phyloP scores from a whole-genome alignment of 148 eudicot species.

The Suaeda aralocaspica region DNA sequence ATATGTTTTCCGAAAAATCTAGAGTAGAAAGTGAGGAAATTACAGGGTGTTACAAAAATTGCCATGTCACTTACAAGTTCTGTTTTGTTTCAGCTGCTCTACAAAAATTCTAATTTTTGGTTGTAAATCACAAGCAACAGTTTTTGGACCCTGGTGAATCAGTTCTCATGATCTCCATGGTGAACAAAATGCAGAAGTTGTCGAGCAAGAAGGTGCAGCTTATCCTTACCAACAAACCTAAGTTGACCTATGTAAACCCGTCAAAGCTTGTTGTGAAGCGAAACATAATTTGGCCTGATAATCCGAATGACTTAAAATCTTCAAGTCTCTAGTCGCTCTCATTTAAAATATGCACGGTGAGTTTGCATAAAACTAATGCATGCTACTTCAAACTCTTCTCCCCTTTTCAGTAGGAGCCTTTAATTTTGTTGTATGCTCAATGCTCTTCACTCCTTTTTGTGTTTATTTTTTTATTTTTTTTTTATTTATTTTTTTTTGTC shows the following conservation, averaged over 20 bases:
- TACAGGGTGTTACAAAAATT: neutral
- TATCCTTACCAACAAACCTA: conserved; percentile 92
- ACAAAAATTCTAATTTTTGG: conserved; percentile 2
- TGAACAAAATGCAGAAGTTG: conserved; percentile 82
- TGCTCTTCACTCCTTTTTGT: too few species aligned
- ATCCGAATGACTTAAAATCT: conserved; percentile 75
- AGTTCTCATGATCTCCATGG: conserved; percentile 96
- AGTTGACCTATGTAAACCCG: conserved; percentile 85
- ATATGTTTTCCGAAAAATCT: too few species aligned
- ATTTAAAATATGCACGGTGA: conserved; percentile 84
- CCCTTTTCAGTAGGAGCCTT: neutral
- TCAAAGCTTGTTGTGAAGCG: conserved; percentile 79
- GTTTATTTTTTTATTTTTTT: too few species aligned
- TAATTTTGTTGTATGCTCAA: neutral
- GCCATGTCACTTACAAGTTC: too few species aligned
- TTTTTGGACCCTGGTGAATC: conserved; percentile 91
- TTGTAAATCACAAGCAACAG: conserved; percentile 68
- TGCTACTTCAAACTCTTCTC: neutral
- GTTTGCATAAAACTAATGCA: conserved; percentile 18
- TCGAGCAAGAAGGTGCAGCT: conserved; percentile 98
- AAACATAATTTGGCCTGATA: conserved; percentile 83
- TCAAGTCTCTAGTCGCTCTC: conserved; percentile 76
- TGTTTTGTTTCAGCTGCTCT: neutral
- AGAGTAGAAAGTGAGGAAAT: too few species aligned
- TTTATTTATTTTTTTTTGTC: too few species aligned